Percentiles rank a stretch among this genome's conserved stretches.
Evolutionary conservation across 2,329 filamentous ascomycete genomes (phyloP).

Genomic region (Dactylellina drechsleri): DNA sequence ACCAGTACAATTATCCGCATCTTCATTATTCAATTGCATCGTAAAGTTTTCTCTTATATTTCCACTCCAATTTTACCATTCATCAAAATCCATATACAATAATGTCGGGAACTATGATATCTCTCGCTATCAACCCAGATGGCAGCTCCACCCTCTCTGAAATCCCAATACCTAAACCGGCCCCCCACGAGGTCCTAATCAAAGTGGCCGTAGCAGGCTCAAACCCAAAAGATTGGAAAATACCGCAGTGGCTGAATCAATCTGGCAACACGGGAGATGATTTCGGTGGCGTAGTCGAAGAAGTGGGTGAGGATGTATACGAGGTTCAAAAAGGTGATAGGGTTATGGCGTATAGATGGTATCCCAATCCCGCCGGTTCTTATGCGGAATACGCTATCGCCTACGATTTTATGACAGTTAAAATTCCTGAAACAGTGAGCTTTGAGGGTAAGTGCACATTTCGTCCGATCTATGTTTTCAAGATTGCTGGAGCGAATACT

Average conservation of each 20-base stretch:
- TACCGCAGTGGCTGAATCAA: slow-evolving; percentile 20
- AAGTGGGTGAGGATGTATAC: slow-evolving; percentile 32
- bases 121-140: slow-evolving; percentile 59
- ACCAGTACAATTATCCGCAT: no score
- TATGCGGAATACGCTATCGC: slow-evolving; percentile 63
- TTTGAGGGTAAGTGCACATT: slow-evolving; percentile 64
- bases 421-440: slow-evolving; percentile 65
- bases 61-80: no score
- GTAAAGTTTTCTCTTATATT: no score
- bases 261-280: slow-evolving; percentile 60
- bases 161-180: slow-evolving; percentile 59
- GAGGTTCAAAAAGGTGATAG: slow-evolving; percentile 63
- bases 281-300: slow-evolving; percentile 57
- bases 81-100: not conserved
- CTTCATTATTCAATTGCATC: no score
- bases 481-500: not conserved
- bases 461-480: no score
- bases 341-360: slow-evolving; percentile 64
- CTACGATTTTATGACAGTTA: slow-evolving; percentile 69
- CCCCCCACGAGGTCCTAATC: slow-evolving; percentile 59
- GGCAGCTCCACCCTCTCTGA: slow-evolving; percentile 48
- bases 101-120: slow-evolving; percentile 58
- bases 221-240: slow-evolving; percentile 59
- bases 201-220: slow-evolving; percentile 60
- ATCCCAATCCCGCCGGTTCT: slow-evolving; percentile 59